Percentiles rank a stretch among this genome's conserved stretches.
Evolutionary conservation across 441 rosid genomes (phyloP).

Genomic region (Pelargonium fulgidum): DNA sequence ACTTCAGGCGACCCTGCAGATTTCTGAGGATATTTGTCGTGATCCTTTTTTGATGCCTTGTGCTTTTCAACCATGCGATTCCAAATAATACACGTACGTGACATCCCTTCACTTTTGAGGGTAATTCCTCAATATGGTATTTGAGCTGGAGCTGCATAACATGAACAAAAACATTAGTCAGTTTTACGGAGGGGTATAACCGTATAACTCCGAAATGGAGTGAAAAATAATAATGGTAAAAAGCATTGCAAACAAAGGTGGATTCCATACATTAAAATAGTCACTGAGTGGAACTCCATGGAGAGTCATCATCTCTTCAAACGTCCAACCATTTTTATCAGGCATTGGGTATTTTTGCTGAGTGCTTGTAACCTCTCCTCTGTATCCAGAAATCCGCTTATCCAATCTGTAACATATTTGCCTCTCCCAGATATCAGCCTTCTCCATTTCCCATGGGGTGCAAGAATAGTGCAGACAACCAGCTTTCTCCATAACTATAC

Average conservation of each 20-base stretch:
- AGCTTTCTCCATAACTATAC: conserved; percentile 74
- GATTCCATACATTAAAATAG: conserved; percentile 51
- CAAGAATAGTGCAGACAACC: conserved; percentile 77
- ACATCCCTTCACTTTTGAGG: conserved; percentile 55
- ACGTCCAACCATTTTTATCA: conserved; percentile 69
- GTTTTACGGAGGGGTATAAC: neutral
- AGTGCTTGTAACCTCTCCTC: conserved; percentile 90
- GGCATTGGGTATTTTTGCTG: conserved; percentile 67
- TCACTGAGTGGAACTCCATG: conserved; percentile 91
- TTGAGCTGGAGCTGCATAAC: conserved; percentile 64
- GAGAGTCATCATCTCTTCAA: conserved; percentile 87
- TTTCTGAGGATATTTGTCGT: conserved; percentile 56
- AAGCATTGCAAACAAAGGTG: conserved; percentile 3
- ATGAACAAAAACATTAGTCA: conserved; percentile 10
- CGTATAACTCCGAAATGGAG: neutral
- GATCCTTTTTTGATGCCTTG: conserved; percentile 60
- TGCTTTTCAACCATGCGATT: conserved; percentile 88
- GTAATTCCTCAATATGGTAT: conserved; percentile 67
- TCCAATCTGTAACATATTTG: conserved; percentile 75
- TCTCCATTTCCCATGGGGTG: conserved; percentile 89
- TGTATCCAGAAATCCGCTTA: conserved; percentile 55
- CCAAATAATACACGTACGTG: conserved; percentile 56
- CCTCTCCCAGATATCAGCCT: conserved; percentile 65
- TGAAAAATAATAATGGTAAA: neutral
- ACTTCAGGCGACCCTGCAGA: conserved; percentile 64